These are phyloP conservation scores for Stereocaulon alpinum DNA, from an alignment of 495 filamentous ascomycete genomes.

Conservation along the genomic window DNA sequence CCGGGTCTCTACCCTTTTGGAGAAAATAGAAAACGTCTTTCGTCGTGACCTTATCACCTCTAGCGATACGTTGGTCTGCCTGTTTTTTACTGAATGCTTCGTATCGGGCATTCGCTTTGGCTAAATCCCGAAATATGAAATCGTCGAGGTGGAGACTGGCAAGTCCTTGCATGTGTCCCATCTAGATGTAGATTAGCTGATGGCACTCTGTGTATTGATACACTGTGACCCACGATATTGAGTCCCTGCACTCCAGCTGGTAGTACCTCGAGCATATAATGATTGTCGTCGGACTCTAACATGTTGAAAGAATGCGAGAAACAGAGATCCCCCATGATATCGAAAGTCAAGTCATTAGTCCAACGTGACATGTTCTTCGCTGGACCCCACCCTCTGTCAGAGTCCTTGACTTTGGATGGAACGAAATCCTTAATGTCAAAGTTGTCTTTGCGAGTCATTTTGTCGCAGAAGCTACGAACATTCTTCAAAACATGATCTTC, in stretches of 20 bases:
- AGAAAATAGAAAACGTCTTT: background rate
- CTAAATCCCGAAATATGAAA: background rate
- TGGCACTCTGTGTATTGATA: background rate
- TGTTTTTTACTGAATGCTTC: background rate
- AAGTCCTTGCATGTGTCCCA: background rate
- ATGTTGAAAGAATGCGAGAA: background rate
- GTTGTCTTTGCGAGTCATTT: background rate
- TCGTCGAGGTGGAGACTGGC: background rate
- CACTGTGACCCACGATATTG: background rate
- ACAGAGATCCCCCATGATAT: constrained; percentile 23
- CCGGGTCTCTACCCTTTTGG: background rate
- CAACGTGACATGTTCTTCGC: constrained; percentile 22
- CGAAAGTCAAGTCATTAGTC: constrained; percentile 22
- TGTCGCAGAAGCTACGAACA: constrained; percentile 21
- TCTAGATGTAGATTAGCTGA: background rate
- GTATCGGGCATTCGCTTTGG: background rate
- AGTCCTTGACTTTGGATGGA: background rate
- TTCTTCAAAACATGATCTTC: constrained; percentile 25
- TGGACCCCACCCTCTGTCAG: constrained; percentile 16
- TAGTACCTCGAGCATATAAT: background rate
- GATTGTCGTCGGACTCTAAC: background rate
- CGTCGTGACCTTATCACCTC: background rate
- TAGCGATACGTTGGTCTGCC: background rate
- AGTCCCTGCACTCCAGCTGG: background rate
- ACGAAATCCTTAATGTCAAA: background rate